These are phyloP conservation scores for Adansonia rubrostipa DNA, from an alignment of 441 rosid species.

Conservation along the genomic window DNA sequence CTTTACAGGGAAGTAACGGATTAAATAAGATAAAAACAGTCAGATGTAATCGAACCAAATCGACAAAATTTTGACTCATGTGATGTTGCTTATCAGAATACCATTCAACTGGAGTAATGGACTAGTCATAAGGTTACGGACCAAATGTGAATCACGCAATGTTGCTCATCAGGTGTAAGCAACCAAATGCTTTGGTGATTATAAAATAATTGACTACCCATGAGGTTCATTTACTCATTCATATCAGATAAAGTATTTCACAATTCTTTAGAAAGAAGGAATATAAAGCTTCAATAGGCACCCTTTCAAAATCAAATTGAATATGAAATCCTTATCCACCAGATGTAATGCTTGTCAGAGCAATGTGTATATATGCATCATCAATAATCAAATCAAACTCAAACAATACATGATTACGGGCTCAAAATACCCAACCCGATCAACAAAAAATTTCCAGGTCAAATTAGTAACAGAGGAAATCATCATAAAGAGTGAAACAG, in stretches of 20 bases:
- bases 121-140: too few relatives aligned
- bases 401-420: background rate
- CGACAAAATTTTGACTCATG: background rate
- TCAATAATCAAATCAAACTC: slow-evolving; percentile 2
- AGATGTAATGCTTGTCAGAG: background rate
- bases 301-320: slow-evolving; percentile 13
- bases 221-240: slow-evolving; percentile 2
- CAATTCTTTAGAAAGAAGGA: background rate
- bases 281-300: background rate
- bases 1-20: background rate
- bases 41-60: background rate
- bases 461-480: background rate
- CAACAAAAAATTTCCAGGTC: background rate
- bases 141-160: background rate
- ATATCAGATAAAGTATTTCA: slow-evolving; percentile 3
- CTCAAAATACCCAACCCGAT: background rate
- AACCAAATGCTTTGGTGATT: slow-evolving; percentile 2
- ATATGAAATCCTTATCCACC: slow-evolving; percentile 9
- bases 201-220: background rate
- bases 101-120: background rate
- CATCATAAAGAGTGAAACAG: background rate
- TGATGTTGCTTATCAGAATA: background rate
- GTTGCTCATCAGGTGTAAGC: slow-evolving; percentile 1
- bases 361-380: background rate
- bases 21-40: slow-evolving; percentile 9